These are phyloP conservation scores for Zea luxurians DNA, from an alignment of 176 grass and related monocot genomes.

Conservation along the genomic window DNA sequence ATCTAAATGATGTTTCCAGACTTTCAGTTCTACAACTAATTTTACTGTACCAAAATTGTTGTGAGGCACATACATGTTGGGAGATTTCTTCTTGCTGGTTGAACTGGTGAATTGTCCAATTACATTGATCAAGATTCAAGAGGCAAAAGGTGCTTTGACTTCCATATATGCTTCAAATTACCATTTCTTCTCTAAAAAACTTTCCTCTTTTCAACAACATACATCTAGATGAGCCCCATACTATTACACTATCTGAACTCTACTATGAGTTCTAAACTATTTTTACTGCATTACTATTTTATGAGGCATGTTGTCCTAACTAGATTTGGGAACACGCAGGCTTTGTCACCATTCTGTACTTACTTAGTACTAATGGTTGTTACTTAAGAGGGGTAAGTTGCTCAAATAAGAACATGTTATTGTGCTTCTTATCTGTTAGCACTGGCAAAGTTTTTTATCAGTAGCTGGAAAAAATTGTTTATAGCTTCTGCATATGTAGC, in stretches of 20 bases:
- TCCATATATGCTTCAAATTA: background rate
- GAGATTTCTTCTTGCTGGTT: constrained; percentile 22
- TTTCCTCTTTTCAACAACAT: background rate
- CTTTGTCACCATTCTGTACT: background rate
- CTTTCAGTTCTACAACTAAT: background rate
- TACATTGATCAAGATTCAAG: background rate
- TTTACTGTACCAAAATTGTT: background rate
- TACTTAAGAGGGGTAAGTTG: background rate
- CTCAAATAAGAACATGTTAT: too few species aligned
- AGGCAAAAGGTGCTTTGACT: background rate
- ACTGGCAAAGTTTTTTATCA: background rate
- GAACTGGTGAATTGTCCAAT: background rate
- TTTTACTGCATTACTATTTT: background rate
- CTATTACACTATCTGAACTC: background rate
- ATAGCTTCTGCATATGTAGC: background rate
- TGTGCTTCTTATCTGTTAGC: too few species aligned
- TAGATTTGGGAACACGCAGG: background rate
- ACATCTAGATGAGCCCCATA: background rate
- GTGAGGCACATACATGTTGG: background rate
- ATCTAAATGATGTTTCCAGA: background rate
- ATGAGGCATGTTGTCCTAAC: background rate
- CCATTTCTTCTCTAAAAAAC: background rate
- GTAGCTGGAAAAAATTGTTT: background rate
- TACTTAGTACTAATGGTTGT: background rate
- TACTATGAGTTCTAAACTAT: background rate